phyloP scores from a whole-genome alignment of 83 land plant genomes.

The Picea mariana region DNA sequence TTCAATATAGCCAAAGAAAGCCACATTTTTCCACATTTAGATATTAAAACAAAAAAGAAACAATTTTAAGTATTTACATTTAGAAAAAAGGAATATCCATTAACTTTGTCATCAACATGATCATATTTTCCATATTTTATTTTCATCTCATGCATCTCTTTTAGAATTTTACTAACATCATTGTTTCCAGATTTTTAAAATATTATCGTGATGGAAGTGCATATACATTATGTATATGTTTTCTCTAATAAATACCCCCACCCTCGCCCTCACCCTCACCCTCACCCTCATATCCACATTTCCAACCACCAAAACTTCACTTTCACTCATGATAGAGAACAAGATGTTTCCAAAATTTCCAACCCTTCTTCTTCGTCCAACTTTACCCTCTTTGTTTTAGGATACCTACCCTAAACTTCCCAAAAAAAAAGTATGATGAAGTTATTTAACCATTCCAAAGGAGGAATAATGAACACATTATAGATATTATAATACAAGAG shows the following conservation, averaged over 20 bases:
- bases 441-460: too few species aligned
- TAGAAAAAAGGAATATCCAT: not conserved
- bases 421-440: too few species aligned
- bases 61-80: too few species aligned
- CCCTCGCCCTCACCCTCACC: too few species aligned
- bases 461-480: too few species aligned
- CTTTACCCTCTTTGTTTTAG: conserved; percentile 51
- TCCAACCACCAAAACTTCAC: conserved; percentile 19
- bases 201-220: conserved; percentile 11
- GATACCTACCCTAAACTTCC: conserved; percentile 45
- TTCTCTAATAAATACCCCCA: too few species aligned
- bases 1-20: too few species aligned
- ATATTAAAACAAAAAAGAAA: not conserved
- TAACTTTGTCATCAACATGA: conserved; percentile 51
- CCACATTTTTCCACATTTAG: too few species aligned
- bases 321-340: not conserved
- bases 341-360: conserved; percentile 10
- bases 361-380: conserved; percentile 36
- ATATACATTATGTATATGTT: too few species aligned
- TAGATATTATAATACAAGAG: too few species aligned
- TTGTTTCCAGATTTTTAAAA: conserved; percentile 28
- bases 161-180: conserved; percentile 63
- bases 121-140: conserved; percentile 54
- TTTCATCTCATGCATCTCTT: conserved; percentile 85
- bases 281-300: not conserved